A percentile compares a stretch with the other conserved stretches of the same genome.
phyloP scores from a whole-genome alignment of 805 yeast species.

The Starmerella gropengiesseri region DNA sequence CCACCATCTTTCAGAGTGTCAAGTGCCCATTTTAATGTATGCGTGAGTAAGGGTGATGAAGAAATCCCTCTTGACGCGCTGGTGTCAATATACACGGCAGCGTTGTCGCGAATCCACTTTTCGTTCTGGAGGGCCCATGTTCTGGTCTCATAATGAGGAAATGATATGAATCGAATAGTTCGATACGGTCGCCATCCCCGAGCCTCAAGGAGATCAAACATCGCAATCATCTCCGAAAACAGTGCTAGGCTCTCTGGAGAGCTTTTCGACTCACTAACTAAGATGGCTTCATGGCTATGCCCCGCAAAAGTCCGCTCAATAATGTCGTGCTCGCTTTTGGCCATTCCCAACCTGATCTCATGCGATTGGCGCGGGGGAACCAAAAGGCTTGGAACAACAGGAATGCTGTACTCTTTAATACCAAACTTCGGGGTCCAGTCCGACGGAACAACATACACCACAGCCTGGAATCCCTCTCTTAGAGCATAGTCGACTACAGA shows the following conservation, averaged over 20 bases:
- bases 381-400: conserved; percentile 8
- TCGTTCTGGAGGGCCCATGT: conserved; percentile 4
- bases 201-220: neutral
- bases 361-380: neutral
- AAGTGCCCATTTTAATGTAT: conserved; percentile 5
- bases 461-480: neutral
- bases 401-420: conserved; percentile 6
- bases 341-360: neutral
- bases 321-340: neutral
- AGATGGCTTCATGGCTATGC: conserved; percentile 6
- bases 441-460: conserved; percentile 9
- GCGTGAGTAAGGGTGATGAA: conserved; percentile 12
- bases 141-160: conserved; percentile 4
- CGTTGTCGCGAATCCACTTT: neutral
- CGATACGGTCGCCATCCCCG: conserved; percentile 18
- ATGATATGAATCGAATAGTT: conserved; percentile 15
- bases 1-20: conserved; percentile 12
- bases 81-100: conserved; percentile 9
- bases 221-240: conserved; percentile 7
- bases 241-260: conserved; percentile 5
- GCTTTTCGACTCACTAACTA: conserved; percentile 13
- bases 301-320: conserved; percentile 12
- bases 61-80: neutral
- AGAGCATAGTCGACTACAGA: conserved; percentile 1
- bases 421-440: conserved; percentile 16